phyloP scores from a whole-genome alignment of 371 early-diverging fungal species.

The Mucor lusitanicus region DNA sequence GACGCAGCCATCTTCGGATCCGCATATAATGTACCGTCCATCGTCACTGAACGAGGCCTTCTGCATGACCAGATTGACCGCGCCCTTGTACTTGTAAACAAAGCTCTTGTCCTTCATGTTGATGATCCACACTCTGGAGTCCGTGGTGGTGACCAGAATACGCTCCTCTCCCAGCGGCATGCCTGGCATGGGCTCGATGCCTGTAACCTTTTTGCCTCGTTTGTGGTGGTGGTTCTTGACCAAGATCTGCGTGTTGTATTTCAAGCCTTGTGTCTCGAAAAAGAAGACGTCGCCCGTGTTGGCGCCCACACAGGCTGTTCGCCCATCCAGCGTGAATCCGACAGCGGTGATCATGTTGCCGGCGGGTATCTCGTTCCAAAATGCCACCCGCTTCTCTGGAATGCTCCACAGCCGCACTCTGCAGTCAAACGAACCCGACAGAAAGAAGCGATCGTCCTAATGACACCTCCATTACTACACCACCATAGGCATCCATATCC shows the following conservation, averaged over 20 bases:
- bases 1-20: conserved; percentile 78
- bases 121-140: conserved; percentile 79
- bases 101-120: conserved; percentile 74
- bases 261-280: conserved; percentile 77
- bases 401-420: conserved; percentile 85
- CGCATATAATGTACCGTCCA: conserved; percentile 77
- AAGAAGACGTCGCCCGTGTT: conserved; percentile 77
- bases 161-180: conserved; percentile 50
- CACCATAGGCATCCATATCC: too few species aligned
- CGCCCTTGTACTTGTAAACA: conserved; percentile 77
- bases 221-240: conserved; percentile 59
- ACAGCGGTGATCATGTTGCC: conserved; percentile 77
- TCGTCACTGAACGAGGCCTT: conserved; percentile 73
- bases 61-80: conserved; percentile 66
- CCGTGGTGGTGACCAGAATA: conserved; percentile 78
- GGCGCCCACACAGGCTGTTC: conserved; percentile 76
- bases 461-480: too few species aligned
- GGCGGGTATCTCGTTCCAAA: conserved; percentile 73
- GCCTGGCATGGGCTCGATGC: conserved; percentile 64
- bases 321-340: conserved; percentile 73
- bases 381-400: conserved; percentile 71
- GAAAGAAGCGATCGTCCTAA: conserved; percentile 77
- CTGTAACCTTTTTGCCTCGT: conserved; percentile 73
- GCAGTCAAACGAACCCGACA: conserved; percentile 83
- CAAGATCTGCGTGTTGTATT: conserved; percentile 77